Conservation (phyloP, 768 basidiomycete genomes). For the Phanerodontia chrysosporium region DNA sequence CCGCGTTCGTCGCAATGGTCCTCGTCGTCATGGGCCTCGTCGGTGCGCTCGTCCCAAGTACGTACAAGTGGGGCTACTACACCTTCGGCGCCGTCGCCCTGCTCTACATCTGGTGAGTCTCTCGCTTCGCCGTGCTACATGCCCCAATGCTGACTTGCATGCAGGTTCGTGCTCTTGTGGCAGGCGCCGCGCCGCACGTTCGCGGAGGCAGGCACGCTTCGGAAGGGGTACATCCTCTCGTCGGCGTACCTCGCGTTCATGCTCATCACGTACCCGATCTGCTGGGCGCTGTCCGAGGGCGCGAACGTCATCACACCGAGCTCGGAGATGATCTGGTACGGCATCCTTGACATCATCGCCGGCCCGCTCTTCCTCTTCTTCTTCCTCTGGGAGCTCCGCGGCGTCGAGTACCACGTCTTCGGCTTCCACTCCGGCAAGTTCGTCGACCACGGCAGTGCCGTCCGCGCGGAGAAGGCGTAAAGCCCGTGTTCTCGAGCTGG, state of each 20-base stretch:
- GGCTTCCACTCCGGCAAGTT: constrained; percentile 25
- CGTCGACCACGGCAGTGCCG: constrained; percentile 11
- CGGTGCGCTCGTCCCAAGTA: constrained; percentile 42
- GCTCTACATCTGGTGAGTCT: constrained; percentile 34
- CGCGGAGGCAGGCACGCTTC: constrained; percentile 21
- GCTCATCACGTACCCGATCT: constrained; percentile 55
- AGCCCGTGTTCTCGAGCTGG: too few species aligned
- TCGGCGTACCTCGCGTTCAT: constrained; percentile 46
- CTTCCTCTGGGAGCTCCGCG: constrained; percentile 24
- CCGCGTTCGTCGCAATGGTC: constrained; percentile 42
- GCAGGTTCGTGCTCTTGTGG: constrained; percentile 28
- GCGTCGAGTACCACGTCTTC: constrained; percentile 24
- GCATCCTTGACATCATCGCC: constrained; percentile 39
- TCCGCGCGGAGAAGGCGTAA: not conserved
- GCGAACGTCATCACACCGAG: constrained; percentile 46
- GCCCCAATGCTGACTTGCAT: not conserved
- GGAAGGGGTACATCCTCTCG: constrained; percentile 27
- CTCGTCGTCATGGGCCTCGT: constrained; percentile 41
- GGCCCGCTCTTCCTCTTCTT: constrained; percentile 34
- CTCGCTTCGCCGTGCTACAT: not conserved
- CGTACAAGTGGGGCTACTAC: constrained; percentile 52
- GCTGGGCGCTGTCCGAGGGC: constrained; percentile 53
- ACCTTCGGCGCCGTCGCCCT: constrained; percentile 42
- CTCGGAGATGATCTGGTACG: constrained; percentile 53
- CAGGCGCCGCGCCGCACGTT: constrained; percentile 25